Conservation (phyloP, 805 yeast genomes). For the Dipodascopsis tothii region DNA sequence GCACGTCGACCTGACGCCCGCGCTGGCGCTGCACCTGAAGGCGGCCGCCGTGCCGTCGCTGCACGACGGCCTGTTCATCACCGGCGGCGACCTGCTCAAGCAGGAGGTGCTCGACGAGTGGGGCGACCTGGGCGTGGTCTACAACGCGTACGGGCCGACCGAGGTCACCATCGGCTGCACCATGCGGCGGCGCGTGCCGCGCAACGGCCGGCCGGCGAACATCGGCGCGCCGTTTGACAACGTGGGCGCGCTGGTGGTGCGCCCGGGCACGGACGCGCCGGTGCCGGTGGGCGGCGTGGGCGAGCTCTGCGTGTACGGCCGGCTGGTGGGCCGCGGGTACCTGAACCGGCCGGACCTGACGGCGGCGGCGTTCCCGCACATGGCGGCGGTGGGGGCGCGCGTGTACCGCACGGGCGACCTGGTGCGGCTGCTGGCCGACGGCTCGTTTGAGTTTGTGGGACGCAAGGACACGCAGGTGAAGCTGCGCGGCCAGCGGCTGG, state of each 20-base stretch:
- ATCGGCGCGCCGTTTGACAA: slow-evolving; percentile 25
- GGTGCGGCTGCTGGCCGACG: slow-evolving; percentile 24
- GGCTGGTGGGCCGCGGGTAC: slow-evolving; percentile 29
- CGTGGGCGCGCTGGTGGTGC: slow-evolving; percentile 22
- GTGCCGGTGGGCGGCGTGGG: slow-evolving; percentile 28
- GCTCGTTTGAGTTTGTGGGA: slow-evolving; percentile 28
- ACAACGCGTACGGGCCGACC: slow-evolving; percentile 28
- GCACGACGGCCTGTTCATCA: slow-evolving; percentile 24
- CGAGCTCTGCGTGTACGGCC: slow-evolving; percentile 29
- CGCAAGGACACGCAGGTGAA: slow-evolving; percentile 30
- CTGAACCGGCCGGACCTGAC: slow-evolving; percentile 25
- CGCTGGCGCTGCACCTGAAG: slow-evolving; percentile 73
- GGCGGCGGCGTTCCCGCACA: slow-evolving; percentile 10
- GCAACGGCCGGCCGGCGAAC: slow-evolving; percentile 21
- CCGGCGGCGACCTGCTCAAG: slow-evolving; percentile 27
- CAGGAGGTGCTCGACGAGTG: slow-evolving; percentile 25
- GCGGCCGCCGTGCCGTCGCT: slow-evolving; percentile 45
- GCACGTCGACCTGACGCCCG: slow-evolving; percentile 27
- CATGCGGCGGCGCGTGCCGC: slow-evolving; percentile 22
- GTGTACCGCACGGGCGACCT: slow-evolving; percentile 27
- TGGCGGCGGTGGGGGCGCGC: slow-evolving; percentile 5
- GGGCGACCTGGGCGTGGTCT: slow-evolving; percentile 23
- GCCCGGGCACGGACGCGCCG: slow-evolving; percentile 10
- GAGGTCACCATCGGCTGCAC: slow-evolving; percentile 27
- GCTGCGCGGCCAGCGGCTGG: slow-evolving; percentile 31